These are phyloP conservation scores for Delphinella strobiligena DNA, from an alignment of 2,329 filamentous ascomycete species.

Conservation along the genomic window DNA sequence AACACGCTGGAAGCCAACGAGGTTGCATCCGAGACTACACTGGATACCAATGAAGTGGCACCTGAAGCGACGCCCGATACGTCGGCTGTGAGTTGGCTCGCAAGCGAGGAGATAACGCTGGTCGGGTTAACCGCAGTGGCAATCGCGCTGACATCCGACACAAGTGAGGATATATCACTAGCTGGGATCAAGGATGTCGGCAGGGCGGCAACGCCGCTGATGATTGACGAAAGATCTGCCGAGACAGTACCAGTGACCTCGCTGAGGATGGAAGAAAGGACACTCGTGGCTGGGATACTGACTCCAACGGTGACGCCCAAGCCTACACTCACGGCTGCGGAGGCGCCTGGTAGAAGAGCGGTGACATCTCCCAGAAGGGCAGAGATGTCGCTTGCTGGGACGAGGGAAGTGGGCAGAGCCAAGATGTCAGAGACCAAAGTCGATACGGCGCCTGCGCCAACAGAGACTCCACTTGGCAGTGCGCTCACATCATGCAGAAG, in stretches of 20 bases:
- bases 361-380: not conserved
- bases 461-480: not conserved
- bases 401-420: not conserved
- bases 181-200: not conserved
- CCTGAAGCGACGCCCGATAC: no score
- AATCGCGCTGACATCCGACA: not conserved
- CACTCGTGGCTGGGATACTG: not conserved
- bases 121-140: not conserved
- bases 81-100: not conserved
- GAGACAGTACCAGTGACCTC: not conserved
- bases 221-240: not conserved
- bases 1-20: not conserved
- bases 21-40: not conserved
- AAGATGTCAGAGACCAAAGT: slow-evolving; percentile 1
- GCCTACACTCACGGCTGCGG: no score
- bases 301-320: not conserved
- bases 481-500: not conserved
- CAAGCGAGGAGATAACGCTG: not conserved
- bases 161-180: not conserved
- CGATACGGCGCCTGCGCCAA: not conserved
- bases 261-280: not conserved
- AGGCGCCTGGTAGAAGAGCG: no score
- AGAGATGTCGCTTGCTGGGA: not conserved
- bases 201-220: not conserved
- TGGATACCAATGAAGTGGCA: no score